Evolutionary conservation across 306 rosid genomes (phyloP).

Genomic region (Trichosanthes cucumerina): DNA sequence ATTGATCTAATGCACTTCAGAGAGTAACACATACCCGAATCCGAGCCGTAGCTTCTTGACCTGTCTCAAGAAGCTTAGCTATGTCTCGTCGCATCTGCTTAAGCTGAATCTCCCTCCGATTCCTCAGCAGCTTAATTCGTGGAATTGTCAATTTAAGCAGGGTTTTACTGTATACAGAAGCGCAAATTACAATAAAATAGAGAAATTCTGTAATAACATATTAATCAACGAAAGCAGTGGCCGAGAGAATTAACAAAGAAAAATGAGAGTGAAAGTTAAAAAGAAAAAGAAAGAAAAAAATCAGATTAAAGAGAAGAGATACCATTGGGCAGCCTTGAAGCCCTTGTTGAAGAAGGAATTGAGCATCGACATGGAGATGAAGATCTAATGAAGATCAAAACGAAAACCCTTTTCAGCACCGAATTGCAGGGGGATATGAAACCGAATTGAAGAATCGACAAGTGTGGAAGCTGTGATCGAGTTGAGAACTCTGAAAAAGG

Average conservation of each 20-base stretch:
- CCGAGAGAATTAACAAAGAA: not conserved
- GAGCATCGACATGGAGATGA: constrained; percentile 57
- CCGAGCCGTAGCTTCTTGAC: constrained; percentile 98
- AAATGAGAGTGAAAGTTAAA: not conserved
- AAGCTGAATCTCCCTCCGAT: constrained; percentile 77
- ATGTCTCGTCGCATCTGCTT: constrained; percentile 92
- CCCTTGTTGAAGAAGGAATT: constrained; percentile 85
- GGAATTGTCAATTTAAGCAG: constrained; percentile 83
- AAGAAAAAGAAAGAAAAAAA: not conserved
- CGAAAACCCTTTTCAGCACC: not conserved
- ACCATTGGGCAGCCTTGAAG: constrained; percentile 89
- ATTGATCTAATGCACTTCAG: not conserved
- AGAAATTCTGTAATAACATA: not conserved
- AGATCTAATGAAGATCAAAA: not conserved
- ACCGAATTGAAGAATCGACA: not conserved
- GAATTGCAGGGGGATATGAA: not conserved
- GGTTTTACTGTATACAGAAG: constrained; percentile 51
- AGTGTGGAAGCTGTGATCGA: not conserved
- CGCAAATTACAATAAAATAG: not conserved
- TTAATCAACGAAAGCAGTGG: not conserved
- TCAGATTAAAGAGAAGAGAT: not conserved
- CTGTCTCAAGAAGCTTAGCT: constrained; percentile 95
- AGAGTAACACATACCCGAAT: constrained; percentile 44
- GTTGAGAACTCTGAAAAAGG: not conserved
- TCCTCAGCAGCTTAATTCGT: constrained; percentile 81